Conservation (phyloP, 2,329 filamentous ascomycete genomes). For the Trichoderma koningiopsis region DNA sequence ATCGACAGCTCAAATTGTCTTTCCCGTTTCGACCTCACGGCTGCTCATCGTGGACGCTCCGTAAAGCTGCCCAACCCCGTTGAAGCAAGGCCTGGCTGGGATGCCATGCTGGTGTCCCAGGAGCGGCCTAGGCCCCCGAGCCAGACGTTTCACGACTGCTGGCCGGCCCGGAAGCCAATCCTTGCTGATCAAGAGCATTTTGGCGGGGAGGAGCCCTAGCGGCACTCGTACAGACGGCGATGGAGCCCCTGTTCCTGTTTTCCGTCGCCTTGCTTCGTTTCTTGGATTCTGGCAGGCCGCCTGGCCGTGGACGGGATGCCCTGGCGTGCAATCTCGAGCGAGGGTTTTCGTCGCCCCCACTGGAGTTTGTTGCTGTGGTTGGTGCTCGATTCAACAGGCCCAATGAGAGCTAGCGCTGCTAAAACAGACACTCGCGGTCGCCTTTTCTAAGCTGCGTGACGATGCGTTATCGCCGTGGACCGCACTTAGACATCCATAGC, state of each 20-base stretch:
- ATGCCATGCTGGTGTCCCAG: constrained; percentile 4
- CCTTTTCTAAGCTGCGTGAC: not conserved
- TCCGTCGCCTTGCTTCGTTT: not conserved
- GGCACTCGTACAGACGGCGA: not conserved
- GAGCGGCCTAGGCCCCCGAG: constrained; percentile 9
- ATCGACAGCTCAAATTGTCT: constrained; percentile 7
- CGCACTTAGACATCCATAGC: no score
- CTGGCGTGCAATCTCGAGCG: constrained; percentile 18
- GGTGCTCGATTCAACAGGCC: constrained; percentile 2
- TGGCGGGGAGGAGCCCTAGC: not conserved
- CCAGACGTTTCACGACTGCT: constrained; percentile 25
- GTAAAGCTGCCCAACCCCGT: constrained; percentile 3
- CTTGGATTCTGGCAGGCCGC: not conserved
- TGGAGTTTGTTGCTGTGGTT: not conserved
- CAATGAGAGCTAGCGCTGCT: constrained; percentile 2
- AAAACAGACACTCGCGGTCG: not conserved
- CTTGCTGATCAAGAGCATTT: constrained; percentile 21
- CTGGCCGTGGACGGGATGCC: not conserved
- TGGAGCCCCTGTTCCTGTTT: not conserved
- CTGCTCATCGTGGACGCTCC: not conserved
- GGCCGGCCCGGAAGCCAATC: constrained; percentile 23
- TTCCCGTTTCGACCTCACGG: constrained; percentile 6
- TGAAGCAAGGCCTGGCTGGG: constrained; percentile 8
- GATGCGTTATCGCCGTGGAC: constrained; percentile 14
- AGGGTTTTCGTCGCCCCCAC: constrained; percentile 14